These are phyloP conservation scores for Chlorella sp. DNA, from an alignment of 139 green algal species.

Conservation along the genomic window DNA sequence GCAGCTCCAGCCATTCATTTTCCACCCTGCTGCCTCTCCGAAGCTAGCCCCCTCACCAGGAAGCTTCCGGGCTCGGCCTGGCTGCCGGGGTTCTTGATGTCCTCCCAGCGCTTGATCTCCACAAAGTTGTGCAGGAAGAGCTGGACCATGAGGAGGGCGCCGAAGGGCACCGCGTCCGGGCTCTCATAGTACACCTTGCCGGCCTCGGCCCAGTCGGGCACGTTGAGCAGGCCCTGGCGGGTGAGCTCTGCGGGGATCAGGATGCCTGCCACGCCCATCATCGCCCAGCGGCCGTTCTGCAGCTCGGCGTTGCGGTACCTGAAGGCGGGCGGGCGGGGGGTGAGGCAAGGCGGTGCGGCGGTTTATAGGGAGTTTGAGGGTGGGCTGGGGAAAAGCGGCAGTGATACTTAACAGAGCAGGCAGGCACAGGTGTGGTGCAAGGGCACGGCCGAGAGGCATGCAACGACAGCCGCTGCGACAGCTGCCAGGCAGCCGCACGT, in stretches of 20 bases:
- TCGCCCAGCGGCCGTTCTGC: constrained; percentile 88
- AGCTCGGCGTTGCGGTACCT: constrained; percentile 91
- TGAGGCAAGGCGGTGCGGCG: too few species aligned
- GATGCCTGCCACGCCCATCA: constrained; percentile 90
- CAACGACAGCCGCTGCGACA: neutral
- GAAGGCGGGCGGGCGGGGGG: neutral
- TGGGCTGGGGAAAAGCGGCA: neutral
- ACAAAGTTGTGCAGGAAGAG: constrained; percentile 85
- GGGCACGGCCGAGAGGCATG: neutral
- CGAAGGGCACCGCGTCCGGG: constrained; percentile 49
- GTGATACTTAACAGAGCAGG: too few species aligned
- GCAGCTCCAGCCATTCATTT: neutral
- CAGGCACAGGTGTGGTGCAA: too few species aligned
- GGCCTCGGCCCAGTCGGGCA: constrained; percentile 89
- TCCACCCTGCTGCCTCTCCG: too few species aligned
- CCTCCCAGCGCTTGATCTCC: constrained; percentile 86
- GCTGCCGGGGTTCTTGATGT: constrained; percentile 86
- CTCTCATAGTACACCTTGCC: constrained; percentile 71
- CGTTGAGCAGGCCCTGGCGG: constrained; percentile 74
- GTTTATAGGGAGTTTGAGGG: too few species aligned
- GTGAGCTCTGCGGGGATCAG: constrained; percentile 80
- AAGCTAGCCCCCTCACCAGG: constrained; percentile 21
- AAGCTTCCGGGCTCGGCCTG: constrained; percentile 59
- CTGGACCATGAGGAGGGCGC: constrained; percentile 73
- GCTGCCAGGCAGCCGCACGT: neutral